phyloP scores from a whole-genome alignment of 192 early-diverging fungal species.

The Rhizophagus clarus region DNA sequence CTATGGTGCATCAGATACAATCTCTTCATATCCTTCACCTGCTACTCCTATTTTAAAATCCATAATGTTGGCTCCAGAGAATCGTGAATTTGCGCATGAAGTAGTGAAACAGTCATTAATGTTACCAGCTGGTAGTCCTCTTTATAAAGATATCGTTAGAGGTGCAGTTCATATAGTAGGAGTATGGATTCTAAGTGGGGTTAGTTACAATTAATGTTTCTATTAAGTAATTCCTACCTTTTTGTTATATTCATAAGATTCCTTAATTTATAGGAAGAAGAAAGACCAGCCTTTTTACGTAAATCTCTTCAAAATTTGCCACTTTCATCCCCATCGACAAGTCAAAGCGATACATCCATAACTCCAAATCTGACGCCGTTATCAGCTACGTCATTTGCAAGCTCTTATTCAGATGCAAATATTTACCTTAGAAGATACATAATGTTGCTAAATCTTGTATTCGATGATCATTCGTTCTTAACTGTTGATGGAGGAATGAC shows the following conservation, averaged over 20 bases:
- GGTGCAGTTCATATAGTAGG: constrained; percentile 68
- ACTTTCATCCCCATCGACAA: constrained; percentile 16
- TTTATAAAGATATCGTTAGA: constrained; percentile 66
- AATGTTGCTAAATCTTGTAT: constrained; percentile 61
- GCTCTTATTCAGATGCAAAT: constrained; percentile 54
- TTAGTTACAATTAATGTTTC: background rate
- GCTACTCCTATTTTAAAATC: constrained; percentile 66
- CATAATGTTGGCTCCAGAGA: constrained; percentile 54
- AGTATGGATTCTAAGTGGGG: constrained; percentile 62
- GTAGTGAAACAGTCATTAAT: constrained; percentile 69
- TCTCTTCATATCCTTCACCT: constrained; percentile 52
- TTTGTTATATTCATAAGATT: background rate
- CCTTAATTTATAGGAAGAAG: constrained; percentile 56
- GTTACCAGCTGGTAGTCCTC: constrained; percentile 55
- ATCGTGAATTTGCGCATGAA: constrained; percentile 79
- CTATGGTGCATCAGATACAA: constrained; percentile 36
- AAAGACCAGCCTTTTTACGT: constrained; percentile 67
- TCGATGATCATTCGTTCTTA: constrained; percentile 48
- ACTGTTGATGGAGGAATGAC: constrained; percentile 39
- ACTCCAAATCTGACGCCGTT: background rate
- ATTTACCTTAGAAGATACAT: constrained; percentile 70
- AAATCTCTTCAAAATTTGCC: constrained; percentile 24
- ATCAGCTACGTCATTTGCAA: background rate
- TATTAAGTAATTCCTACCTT: background rate
- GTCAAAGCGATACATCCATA: constrained; percentile 1